These are phyloP conservation scores for Lippia alba DNA, from an alignment of 305 asterid genomes.

Conservation along the genomic window DNA sequence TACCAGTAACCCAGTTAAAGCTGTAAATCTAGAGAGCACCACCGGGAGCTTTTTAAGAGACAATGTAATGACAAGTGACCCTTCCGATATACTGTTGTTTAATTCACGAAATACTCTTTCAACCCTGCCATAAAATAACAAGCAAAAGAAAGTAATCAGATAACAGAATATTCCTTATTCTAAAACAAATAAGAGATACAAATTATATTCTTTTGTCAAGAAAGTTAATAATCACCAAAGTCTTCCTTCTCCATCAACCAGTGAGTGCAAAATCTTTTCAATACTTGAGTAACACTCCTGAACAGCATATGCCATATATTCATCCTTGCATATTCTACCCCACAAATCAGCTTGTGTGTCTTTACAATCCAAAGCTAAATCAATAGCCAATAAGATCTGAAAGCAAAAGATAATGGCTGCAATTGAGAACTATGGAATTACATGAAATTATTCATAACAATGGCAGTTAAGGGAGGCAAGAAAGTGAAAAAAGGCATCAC, in stretches of 20 bases:
- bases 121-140: conserved; percentile 65
- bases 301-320: conserved; percentile 98
- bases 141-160: conserved; percentile 33
- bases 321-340: conserved; percentile 90
- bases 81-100: conserved; percentile 80
- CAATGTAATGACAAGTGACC: conserved; percentile 82
- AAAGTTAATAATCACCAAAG: conserved; percentile 65
- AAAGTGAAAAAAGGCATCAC: conserved; percentile 45
- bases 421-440: conserved; percentile 27
- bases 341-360: conserved; percentile 93
- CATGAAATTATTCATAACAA: conserved; percentile 26
- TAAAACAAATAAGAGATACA: conserved; percentile 7
- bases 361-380: conserved; percentile 98
- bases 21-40: conserved; percentile 90
- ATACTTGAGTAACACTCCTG: conserved; percentile 93
- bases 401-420: conserved; percentile 33
- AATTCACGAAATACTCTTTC: conserved; percentile 94
- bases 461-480: conserved; percentile 29
- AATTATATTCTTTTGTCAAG: conserved; percentile 19
- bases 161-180: conserved; percentile 10
- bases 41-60: conserved; percentile 81
- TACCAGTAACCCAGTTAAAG: conserved; percentile 98
- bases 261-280: conserved; percentile 84
- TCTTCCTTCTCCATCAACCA: conserved; percentile 96
- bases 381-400: conserved; percentile 93